phyloP scores from a whole-genome alignment of 2,329 filamentous ascomycete species.

The Colletotrichum australisinense region DNA sequence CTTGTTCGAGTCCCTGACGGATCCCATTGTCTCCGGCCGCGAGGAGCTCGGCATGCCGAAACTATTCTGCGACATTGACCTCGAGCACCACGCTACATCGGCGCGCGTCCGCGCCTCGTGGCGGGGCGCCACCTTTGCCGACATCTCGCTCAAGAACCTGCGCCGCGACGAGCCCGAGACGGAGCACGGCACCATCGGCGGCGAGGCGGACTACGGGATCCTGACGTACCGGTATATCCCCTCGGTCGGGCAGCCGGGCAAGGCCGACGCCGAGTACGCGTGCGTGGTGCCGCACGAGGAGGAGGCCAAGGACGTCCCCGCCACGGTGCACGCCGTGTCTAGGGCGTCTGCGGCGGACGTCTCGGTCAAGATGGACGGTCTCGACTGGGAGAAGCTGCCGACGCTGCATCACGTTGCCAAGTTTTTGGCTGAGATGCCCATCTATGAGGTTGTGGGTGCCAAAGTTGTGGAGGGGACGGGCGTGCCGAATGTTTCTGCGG shows the following conservation, averaged over 20 bases:
- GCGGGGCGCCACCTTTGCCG: constrained; percentile 53
- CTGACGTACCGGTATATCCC: constrained; percentile 70
- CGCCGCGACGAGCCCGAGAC: constrained; percentile 40
- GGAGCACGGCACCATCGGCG: constrained; percentile 39
- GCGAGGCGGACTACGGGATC: constrained; percentile 55
- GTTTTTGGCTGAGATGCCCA: constrained; percentile 64
- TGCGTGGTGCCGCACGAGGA: constrained; percentile 50
- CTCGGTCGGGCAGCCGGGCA: constrained; percentile 59
- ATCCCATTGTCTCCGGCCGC: constrained; percentile 69
- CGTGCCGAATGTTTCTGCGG: constrained; percentile 56
- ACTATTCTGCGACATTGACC: constrained; percentile 62
- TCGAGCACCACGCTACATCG: constrained; percentile 46
- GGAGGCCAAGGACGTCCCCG: constrained; percentile 45
- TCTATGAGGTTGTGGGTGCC: constrained; percentile 66
- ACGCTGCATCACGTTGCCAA: constrained; percentile 69
- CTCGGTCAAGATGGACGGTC: constrained; percentile 59
- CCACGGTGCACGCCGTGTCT: constrained; percentile 45
- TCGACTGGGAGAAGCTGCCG: constrained; percentile 66
- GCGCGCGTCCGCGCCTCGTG: constrained; percentile 53
- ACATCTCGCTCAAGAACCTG: constrained; percentile 50
- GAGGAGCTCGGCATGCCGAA: constrained; percentile 74
- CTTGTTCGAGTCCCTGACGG: constrained; percentile 67
- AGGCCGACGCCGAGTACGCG: constrained; percentile 66
- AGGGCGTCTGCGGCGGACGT: constrained; percentile 48
- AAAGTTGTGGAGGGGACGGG: constrained; percentile 67